Conservation (phyloP, 805 yeast species). For the baker's yeast (Saccharomyces cerevisiae) region DNA sequence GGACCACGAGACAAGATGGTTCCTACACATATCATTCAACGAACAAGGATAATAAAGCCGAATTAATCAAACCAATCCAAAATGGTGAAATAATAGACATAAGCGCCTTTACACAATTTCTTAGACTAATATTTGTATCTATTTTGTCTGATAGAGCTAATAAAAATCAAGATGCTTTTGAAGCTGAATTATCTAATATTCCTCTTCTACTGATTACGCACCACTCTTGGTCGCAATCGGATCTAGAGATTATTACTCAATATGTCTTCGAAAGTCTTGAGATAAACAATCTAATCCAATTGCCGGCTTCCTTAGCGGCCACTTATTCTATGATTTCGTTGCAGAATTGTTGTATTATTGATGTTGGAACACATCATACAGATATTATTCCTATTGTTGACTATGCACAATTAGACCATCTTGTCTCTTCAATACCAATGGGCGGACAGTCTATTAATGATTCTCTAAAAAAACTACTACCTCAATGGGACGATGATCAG, state of each 20-base stretch:
- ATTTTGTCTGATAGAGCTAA: slow-evolving; percentile 26
- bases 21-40: slow-evolving; percentile 28
- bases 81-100: slow-evolving; percentile 58
- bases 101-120: slow-evolving; percentile 59
- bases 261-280: slow-evolving; percentile 68
- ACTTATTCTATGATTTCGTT: slow-evolving; percentile 65
- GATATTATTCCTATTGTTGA: slow-evolving; percentile 78
- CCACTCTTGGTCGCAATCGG: slow-evolving; percentile 57
- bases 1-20: slow-evolving; percentile 29
- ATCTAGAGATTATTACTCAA: slow-evolving; percentile 62
- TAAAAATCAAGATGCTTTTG: slow-evolving; percentile 22
- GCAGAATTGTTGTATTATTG: slow-evolving; percentile 65
- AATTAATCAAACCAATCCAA: slow-evolving; percentile 51
- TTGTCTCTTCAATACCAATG: slow-evolving; percentile 37
- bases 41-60: slow-evolving; percentile 26
- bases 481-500: slow-evolving; percentile 48
- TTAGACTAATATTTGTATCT: slow-evolving; percentile 41
- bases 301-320: slow-evolving; percentile 61
- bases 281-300: slow-evolving; percentile 60
- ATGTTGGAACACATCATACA: slow-evolving; percentile 67
- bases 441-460: slow-evolving; percentile 67
- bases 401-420: slow-evolving; percentile 51
- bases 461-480: slow-evolving; percentile 44
- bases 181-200: slow-evolving; percentile 36
- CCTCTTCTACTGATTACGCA: slow-evolving; percentile 66